Evolutionary conservation across 192 early-diverging fungal species (phyloP).

Genomic region (Bifiguratus adelaidae): DNA sequence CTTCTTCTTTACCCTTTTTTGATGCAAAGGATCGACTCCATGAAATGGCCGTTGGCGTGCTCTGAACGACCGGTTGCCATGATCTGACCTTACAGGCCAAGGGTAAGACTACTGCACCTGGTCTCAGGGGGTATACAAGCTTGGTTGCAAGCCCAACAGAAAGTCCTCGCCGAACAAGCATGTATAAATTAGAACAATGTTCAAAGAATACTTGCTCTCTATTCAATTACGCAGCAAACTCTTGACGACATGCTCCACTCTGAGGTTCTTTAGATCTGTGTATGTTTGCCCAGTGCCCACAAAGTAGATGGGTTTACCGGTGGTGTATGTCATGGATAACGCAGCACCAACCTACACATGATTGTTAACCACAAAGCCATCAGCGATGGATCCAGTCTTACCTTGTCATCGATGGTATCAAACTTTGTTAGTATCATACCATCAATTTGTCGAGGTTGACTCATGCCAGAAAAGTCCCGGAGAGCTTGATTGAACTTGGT

Average conservation of each 20-base stretch:
- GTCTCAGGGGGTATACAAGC: no score
- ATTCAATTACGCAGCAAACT: constrained; percentile 46
- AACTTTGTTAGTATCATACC: constrained; percentile 95
- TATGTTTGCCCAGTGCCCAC: constrained; percentile 97
- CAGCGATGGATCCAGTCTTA: constrained; percentile 8
- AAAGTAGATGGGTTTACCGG: constrained; percentile 91
- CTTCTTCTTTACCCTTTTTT: constrained; percentile 23
- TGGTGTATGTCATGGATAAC: constrained; percentile 91
- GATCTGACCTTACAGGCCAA: no score
- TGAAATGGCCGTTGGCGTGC: no score
- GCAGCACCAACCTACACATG: constrained; percentile 78
- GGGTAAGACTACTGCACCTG: no score
- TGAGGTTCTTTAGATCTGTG: constrained; percentile 86
- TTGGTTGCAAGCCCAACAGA: no score
- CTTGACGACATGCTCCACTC: constrained; percentile 61
- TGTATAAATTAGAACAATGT: neutral
- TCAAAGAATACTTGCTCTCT: neutral
- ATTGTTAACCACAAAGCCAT: neutral
- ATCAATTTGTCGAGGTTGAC: constrained; percentile 83
- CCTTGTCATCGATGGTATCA: constrained; percentile 93
- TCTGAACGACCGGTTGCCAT: no score
- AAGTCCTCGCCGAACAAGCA: no score
- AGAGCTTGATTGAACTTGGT: constrained; percentile 93
- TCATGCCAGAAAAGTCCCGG: constrained; percentile 75
- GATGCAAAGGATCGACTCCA: constrained; percentile 23